Evolutionary conservation across 2,329 filamentous ascomycete species (phyloP), one percentile per base, ranked within the genome.

Genomic region (Arthrocladium fulminans): DNA sequence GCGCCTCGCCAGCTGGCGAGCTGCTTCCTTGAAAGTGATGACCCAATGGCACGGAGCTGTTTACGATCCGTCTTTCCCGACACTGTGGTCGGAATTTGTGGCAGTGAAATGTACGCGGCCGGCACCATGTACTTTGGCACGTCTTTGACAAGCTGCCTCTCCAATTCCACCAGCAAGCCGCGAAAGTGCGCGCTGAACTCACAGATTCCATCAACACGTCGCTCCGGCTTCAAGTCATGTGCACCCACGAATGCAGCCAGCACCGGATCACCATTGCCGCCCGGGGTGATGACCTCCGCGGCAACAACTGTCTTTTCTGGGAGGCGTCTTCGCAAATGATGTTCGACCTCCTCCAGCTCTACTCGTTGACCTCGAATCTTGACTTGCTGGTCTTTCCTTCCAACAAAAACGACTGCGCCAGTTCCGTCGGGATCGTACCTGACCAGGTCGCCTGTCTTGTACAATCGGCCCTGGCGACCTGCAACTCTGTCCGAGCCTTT

Each of bases 271-370:
- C 60, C 59, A 15, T 58, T 53, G 8, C 67, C 66, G 17, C 63
- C 64, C n/a, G 71, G 70, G 48, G 67, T 69, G 53, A 74, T 71
- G 25, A 74, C 71, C 50, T 77, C 74, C 3, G 71, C 71, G 0
- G 67, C 71, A 1, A 75, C 69, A 40, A 66, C 68, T 22, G 68
- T 66, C 2, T 65, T 65, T 0, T 61, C 48, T 0, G 73, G 71
- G 25, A 77, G 60, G 24, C 29, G 45, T 9, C 12, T 30, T 27
- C 45, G 50, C 30, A 71, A 60, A 7, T 56, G 59, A 49, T 61
- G 62, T 50, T 70, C 67, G 5, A 70, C 63, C 47, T 69, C 67
- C 2, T 65, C 67, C 2, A 68, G 59, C 48, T 70, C 67, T n/a
- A 70, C 61, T 32, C 68, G 65, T 40, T 70, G 67, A 13, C 68